Conservation (phyloP, 768 basidiomycete species). For the Clitopilus hobsonii region DNA sequence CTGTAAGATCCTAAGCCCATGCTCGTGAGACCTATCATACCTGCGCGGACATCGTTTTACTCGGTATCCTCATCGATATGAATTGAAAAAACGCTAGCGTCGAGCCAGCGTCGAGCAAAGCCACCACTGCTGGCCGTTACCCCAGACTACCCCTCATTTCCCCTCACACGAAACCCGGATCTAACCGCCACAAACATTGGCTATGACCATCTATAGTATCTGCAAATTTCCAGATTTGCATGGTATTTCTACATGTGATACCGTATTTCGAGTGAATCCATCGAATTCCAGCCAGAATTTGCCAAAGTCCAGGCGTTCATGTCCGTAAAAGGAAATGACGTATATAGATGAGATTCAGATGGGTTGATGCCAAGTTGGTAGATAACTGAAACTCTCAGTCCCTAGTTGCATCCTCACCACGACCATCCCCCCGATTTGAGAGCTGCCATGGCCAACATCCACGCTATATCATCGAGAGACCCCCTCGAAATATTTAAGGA, state of each 20-base stretch:
- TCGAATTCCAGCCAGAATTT: background rate
- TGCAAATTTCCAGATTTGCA: background rate
- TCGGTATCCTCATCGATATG: background rate
- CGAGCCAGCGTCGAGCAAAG: background rate
- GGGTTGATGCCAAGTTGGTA: constrained; percentile 13
- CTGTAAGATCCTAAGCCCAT: background rate
- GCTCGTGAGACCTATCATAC: background rate
- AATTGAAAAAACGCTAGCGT: background rate
- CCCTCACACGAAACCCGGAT: background rate
- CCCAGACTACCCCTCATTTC: background rate
- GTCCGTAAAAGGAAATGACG: constrained; percentile 32
- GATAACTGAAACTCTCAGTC: background rate
- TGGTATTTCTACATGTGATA: background rate
- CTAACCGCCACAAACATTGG: background rate
- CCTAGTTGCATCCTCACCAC: constrained; percentile 9
- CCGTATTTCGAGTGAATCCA: background rate
- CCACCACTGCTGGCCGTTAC: background rate
- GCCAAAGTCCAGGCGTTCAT: background rate
- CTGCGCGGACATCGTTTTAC: background rate
- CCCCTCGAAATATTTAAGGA: constrained; percentile 51
- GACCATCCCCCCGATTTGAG: constrained; percentile 10
- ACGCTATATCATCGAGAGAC: constrained; percentile 35
- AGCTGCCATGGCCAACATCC: constrained; percentile 35
- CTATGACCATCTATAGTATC: background rate
- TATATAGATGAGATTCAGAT: constrained; percentile 14